Evolutionary conservation across 192 early-diverging fungal species (phyloP).

Genomic region (Geranomyces variabilis): DNA sequence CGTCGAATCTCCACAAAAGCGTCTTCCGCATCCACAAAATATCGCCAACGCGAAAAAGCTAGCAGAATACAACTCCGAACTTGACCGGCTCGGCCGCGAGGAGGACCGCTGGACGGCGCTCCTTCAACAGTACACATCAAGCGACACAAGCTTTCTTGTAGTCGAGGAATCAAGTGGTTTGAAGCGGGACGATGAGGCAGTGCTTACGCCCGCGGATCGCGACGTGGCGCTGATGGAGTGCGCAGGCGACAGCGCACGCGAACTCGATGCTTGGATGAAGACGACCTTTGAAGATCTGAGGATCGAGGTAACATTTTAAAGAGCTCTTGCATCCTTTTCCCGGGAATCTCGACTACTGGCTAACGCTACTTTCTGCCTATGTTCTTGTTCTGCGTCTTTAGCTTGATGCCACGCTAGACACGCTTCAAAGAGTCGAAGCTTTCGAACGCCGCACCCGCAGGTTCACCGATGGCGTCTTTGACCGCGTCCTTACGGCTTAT

Average conservation of each 20-base stretch:
- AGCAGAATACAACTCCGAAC: slow-evolving; percentile 12
- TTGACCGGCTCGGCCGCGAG: not conserved
- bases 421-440: not conserved
- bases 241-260: not conserved
- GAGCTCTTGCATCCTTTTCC: not conserved
- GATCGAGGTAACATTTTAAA: slow-evolving; percentile 6
- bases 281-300: not conserved
- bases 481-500: slow-evolving; percentile 21
- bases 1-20: slow-evolving; percentile 16
- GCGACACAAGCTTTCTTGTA: not conserved
- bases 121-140: not conserved
- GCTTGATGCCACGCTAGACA: slow-evolving; percentile 12
- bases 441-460: slow-evolving; percentile 13
- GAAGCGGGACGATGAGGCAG: not conserved
- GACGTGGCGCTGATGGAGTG: too few species aligned
- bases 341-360: not conserved
- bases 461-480: slow-evolving; percentile 28
- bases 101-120: slow-evolving; percentile 4
- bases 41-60: slow-evolving; percentile 29
- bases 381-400: not conserved
- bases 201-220: not conserved
- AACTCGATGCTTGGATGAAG: slow-evolving; percentile 10
- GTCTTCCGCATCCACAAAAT: slow-evolving; percentile 51
- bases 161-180: not conserved
- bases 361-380: too few species aligned